Percentiles rank a stretch among this genome's conserved stretches.
phyloP scores from a whole-genome alignment of 2,329 filamentous ascomycete genomes.

The Davidsoniella virescens region DNA sequence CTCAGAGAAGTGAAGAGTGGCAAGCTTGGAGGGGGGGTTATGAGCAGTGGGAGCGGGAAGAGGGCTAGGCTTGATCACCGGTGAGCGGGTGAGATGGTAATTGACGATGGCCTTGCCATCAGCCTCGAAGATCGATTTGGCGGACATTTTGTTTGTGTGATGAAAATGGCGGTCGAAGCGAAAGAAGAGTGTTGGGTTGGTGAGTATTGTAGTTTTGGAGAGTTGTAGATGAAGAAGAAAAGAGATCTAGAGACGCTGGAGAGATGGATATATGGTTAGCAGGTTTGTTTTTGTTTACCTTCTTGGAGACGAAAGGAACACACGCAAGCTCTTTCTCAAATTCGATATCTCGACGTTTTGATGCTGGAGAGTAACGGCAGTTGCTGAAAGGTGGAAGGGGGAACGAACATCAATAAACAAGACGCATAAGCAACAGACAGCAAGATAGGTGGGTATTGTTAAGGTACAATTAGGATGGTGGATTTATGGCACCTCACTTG shows the following conservation, averaged over 20 bases:
- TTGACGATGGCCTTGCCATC: conserved; percentile 99
- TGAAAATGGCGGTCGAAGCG: conserved; percentile 15
- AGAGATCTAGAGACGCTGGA: conserved; percentile 3
- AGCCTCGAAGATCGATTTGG: conserved; percentile 96
- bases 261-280: conserved; percentile 7
- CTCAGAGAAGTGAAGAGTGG: conserved; percentile 83
- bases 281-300: background rate
- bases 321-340: background rate
- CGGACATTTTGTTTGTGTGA: conserved; percentile 23
- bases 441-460: background rate
- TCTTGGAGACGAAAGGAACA: background rate
- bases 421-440: background rate
- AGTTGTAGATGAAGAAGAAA: background rate
- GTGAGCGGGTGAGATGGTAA: conserved; percentile 97
- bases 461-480: conserved; percentile 2
- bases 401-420: background rate
- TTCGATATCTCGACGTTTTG: conserved; percentile 1
- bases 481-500: too few species aligned
- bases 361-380: background rate
- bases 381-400: background rate
- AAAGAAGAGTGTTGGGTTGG: conserved; percentile 11
- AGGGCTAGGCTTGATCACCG: conserved; percentile 94
- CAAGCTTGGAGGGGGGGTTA: conserved; percentile 82
- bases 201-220: background rate
- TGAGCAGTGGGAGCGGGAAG: conserved; percentile 71